phyloP scores from a whole-genome alignment of 257 asterid species.

The Solanum peruvianum region DNA sequence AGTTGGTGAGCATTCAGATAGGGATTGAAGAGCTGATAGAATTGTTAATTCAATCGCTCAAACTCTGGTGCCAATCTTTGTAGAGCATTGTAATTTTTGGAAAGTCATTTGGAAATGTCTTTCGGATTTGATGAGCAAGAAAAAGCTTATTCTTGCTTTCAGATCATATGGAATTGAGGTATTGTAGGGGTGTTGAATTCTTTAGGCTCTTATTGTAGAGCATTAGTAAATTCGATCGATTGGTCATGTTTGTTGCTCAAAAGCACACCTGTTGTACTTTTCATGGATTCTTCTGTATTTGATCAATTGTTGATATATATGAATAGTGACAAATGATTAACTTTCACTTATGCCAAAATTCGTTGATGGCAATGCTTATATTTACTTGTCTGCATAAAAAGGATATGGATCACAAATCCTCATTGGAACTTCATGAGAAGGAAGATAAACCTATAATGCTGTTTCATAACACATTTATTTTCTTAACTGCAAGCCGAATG shows the following conservation, averaged over 20 bases:
- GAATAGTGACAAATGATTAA: conserved; percentile 1
- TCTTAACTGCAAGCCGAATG: neutral
- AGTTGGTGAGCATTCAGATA: conserved; percentile 16
- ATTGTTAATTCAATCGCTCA: conserved; percentile 4
- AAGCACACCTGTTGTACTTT: conserved; percentile 8
- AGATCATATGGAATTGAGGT: conserved; percentile 14
- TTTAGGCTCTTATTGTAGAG: conserved; percentile 6
- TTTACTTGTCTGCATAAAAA: neutral
- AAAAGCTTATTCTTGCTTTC: conserved; percentile 17
- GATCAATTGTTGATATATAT: conserved; percentile 3
- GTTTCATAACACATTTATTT: neutral
- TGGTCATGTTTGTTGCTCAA: conserved; percentile 3
- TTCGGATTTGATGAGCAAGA: conserved; percentile 4
- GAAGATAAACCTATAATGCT: neutral
- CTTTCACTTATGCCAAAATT: neutral
- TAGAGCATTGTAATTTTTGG: neutral
- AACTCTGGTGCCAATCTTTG: conserved; percentile 13
- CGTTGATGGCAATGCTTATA: neutral
- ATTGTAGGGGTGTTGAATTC: conserved; percentile 10
- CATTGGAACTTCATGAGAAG: neutral
- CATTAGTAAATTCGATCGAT: neutral
- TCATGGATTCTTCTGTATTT: conserved; percentile 4
- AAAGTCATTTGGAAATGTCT: neutral
- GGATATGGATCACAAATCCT: neutral
- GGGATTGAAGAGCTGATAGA: neutral